Percentiles rank a stretch among this genome's conserved stretches.
phyloP scores from a whole-genome alignment of 2,329 filamentous ascomycete genomes.

The Fusarium illudens region DNA sequence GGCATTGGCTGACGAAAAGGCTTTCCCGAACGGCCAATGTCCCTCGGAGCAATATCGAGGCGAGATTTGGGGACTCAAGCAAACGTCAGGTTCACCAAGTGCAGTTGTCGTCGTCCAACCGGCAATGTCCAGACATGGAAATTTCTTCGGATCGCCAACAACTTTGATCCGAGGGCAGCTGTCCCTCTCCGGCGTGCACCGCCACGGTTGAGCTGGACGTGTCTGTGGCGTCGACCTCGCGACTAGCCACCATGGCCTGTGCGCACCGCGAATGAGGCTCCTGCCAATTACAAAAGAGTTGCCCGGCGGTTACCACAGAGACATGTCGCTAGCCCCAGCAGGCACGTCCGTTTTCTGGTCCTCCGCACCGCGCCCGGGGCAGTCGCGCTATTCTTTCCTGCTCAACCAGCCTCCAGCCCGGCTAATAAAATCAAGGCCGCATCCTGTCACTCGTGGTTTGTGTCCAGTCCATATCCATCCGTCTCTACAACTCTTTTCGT shows the following conservation, averaged over 20 bases:
- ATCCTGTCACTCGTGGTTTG: not conserved
- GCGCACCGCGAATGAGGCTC: conserved; percentile 34
- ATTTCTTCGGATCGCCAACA: conserved; percentile 43
- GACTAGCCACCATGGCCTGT: conserved; percentile 42
- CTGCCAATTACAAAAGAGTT: conserved; percentile 51
- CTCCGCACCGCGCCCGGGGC: not conserved
- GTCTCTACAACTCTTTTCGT: not conserved
- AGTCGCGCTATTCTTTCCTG: not conserved
- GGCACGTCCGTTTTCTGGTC: conserved; percentile 32
- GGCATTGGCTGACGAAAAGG: conserved; percentile 15
- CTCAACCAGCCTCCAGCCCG: not conserved
- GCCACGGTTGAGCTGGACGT: conserved; percentile 30
- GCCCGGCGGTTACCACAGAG: conserved; percentile 60
- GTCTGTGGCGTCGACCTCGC: conserved; percentile 27
- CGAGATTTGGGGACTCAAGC: conserved; percentile 12
- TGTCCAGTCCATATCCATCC: conserved; percentile 4
- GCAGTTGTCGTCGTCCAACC: conserved; percentile 22
- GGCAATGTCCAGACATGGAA: conserved; percentile 31
- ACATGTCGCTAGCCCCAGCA: conserved; percentile 50
- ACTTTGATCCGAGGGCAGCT: conserved; percentile 35
- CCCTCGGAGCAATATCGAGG: conserved; percentile 13
- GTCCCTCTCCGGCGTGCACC: conserved; percentile 19
- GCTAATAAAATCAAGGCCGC: not conserved
- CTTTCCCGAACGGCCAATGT: conserved; percentile 9
- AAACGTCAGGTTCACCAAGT: conserved; percentile 31